Evolutionary conservation across 148 eudicot genomes (phyloP).

Genomic region (Drosera capensis): DNA sequence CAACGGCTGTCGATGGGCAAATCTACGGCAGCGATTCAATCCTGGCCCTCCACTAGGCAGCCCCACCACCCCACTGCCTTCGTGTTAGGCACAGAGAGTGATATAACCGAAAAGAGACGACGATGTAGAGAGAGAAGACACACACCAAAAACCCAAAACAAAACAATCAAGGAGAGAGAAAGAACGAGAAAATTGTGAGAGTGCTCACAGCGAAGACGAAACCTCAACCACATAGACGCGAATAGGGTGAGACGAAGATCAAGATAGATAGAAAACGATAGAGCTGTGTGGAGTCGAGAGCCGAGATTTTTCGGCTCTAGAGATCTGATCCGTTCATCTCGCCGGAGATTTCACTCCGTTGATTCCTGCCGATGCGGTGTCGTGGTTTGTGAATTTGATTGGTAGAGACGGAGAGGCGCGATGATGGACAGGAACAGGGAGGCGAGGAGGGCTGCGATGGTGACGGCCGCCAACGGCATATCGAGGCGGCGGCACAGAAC

Average conservation of each 20-base stretch:
- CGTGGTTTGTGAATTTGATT: neutral
- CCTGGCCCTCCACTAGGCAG: constrained; percentile 35
- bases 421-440: constrained; percentile 78
- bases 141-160: too few relatives aligned
- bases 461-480: constrained; percentile 38
- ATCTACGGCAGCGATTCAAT: neutral
- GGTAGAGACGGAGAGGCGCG: neutral
- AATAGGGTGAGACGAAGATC: constrained; percentile 19
- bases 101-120: too few relatives aligned
- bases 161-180: too few relatives aligned
- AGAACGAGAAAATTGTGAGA: too few relatives aligned
- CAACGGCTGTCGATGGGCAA: too few relatives aligned
- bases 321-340: constrained; percentile 12
- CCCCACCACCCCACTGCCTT: too few relatives aligned
- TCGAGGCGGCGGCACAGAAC: constrained; percentile 45
- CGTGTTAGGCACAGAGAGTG: too few relatives aligned
- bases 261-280: constrained; percentile 11
- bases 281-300: constrained; percentile 7
- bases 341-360: constrained; percentile 7
- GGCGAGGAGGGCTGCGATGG: constrained; percentile 38
- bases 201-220: constrained; percentile 34
- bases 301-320: constrained; percentile 18
- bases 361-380: neutral
- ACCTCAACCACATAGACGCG: constrained; percentile 9
- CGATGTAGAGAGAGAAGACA: too few relatives aligned